These are phyloP conservation scores for Murraya paniculata DNA, from an alignment of 345 rosid species.

Conservation along the genomic window DNA sequence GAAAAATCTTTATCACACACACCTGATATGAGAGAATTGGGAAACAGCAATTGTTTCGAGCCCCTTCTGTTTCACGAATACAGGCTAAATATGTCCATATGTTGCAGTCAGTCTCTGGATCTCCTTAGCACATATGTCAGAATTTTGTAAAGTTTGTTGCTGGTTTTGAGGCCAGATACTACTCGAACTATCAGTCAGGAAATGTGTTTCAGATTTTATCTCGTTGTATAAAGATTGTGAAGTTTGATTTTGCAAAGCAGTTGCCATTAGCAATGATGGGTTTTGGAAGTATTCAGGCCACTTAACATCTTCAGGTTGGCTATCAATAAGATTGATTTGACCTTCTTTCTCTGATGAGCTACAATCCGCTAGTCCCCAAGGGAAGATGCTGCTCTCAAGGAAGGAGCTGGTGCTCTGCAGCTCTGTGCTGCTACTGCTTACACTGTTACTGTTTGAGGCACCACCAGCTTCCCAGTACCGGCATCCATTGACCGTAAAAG, in stretches of 20 bases:
- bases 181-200: slow-evolving; percentile 41
- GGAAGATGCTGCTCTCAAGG: slow-evolving; percentile 42
- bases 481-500: slow-evolving; percentile 27
- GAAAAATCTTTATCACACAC: slow-evolving; percentile 21
- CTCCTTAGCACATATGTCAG: slow-evolving; percentile 32
- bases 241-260: slow-evolving; percentile 58
- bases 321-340: slow-evolving; percentile 33
- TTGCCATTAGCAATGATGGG: slow-evolving; percentile 46
- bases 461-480: slow-evolving; percentile 42
- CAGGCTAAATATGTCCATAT: slow-evolving; percentile 32
- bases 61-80: not conserved
- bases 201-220: slow-evolving; percentile 67
- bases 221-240: slow-evolving; percentile 54
- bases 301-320: slow-evolving; percentile 37
- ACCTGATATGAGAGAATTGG: slow-evolving; percentile 22
- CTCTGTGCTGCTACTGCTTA: slow-evolving; percentile 46
- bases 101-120: slow-evolving; percentile 41
- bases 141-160: slow-evolving; percentile 34
- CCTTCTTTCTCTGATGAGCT: slow-evolving; percentile 42
- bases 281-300: slow-evolving; percentile 50
- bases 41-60: slow-evolving; percentile 12
- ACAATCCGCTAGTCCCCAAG: slow-evolving; percentile 61
- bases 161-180: slow-evolving; percentile 52
- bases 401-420: slow-evolving; percentile 50
- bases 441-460: slow-evolving; percentile 33